phyloP scores from a whole-genome alignment of 2,329 filamentous ascomycete genomes.

The Sporothrix brasiliensis region DNA sequence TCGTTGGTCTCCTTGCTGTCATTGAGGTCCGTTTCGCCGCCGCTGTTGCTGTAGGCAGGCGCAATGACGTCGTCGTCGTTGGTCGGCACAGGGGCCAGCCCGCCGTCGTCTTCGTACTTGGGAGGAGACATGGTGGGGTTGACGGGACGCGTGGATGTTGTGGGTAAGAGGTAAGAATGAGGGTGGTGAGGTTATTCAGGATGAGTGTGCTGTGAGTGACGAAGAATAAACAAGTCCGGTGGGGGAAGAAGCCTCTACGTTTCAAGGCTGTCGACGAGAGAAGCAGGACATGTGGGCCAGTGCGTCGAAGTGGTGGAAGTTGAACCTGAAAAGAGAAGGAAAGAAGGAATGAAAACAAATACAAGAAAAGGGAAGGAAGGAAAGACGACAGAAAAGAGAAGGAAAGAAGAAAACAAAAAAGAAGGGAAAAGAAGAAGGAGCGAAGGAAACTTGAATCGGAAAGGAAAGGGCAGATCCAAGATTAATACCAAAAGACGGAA shows the following conservation, averaged over 20 bases:
- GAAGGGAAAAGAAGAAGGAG: neutral
- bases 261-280: neutral
- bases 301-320: neutral
- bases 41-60: neutral
- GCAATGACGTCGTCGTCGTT: conserved; percentile 3
- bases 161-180: neutral
- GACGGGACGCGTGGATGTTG: neutral
- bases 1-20: conserved; percentile 20
- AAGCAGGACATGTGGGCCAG: neutral
- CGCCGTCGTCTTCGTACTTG: conserved; percentile 15
- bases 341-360: conserved; percentile 1
- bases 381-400: neutral
- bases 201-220: too few species aligned
- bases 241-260: neutral
- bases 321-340: conserved; percentile 9
- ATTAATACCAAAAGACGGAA: conserved; percentile 10
- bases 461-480: conserved; percentile 17
- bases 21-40: conserved; percentile 5
- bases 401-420: neutral
- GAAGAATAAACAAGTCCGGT: neutral
- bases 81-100: neutral
- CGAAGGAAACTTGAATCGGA: neutral
- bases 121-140: neutral
- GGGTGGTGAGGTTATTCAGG: neutral
- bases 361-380: neutral